Percentiles rank a stretch among this genome's conserved stretches.
Conservation (phyloP, 495 filamentous ascomycete genomes). For the Penicillium macrosclerotiorum region DNA sequence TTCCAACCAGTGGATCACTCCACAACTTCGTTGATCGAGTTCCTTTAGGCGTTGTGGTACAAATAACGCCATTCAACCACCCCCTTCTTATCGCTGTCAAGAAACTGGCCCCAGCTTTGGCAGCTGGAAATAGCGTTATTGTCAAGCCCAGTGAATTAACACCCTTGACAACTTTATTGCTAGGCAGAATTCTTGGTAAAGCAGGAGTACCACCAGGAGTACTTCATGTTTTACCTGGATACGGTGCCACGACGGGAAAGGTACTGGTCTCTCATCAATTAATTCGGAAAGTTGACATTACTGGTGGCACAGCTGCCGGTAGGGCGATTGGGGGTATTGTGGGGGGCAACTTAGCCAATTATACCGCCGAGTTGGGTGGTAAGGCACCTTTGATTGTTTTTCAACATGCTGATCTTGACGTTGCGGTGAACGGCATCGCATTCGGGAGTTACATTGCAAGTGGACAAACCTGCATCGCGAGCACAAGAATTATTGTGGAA, state of each 20-base stretch:
- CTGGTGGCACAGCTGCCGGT: constrained; percentile 51
- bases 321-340: constrained; percentile 46
- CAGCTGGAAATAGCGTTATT: constrained; percentile 61
- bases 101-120: constrained; percentile 60
- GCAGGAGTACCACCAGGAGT: constrained; percentile 58
- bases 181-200: constrained; percentile 50
- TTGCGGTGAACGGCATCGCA: constrained; percentile 55
- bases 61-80: constrained; percentile 67
- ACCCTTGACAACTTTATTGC: constrained; percentile 53
- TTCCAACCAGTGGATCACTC: constrained; percentile 58
- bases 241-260: constrained; percentile 52
- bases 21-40: constrained; percentile 60
- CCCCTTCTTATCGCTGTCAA: constrained; percentile 62
- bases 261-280: constrained; percentile 50
- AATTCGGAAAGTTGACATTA: constrained; percentile 62
- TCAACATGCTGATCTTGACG: constrained; percentile 45
- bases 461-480: constrained; percentile 63
- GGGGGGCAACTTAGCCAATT: constrained; percentile 50
- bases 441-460: constrained; percentile 60
- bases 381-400: constrained; percentile 60
- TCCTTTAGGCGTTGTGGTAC: constrained; percentile 61
- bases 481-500: constrained; percentile 57
- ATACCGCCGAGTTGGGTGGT: constrained; percentile 60
- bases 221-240: constrained; percentile 56
- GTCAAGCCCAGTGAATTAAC: constrained; percentile 62